Base-by-base conservation (phyloP, 495 filamentous ascomycete species). In the Neurospora tetrasperma region DNA sequence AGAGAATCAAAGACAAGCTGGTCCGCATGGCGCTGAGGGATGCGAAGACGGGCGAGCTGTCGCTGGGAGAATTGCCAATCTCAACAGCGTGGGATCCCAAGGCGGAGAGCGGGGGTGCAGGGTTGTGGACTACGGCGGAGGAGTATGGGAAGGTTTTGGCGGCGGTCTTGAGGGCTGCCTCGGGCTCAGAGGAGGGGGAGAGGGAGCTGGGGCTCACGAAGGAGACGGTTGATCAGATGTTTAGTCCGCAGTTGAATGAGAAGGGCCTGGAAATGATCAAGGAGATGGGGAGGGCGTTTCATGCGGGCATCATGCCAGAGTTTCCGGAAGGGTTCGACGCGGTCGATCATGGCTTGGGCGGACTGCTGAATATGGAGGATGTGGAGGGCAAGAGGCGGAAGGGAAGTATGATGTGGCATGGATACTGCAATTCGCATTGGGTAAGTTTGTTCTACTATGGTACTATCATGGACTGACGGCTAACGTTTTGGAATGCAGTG, bases 71-170 rank as follows among this genome's bases (percentile, higher is more conserved):
- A 11, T 20, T 69, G 23, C 72, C 72, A 18, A 39, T 74, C 1
- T 74, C 75, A 1, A 27, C 54, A 16, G 54, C 54, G 27, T 66
- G 54, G 54, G 72, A 78, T 4, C 77, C 76, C 7, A 70, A 69
- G 39, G 42, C 75, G 41, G 79, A 80, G 35, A 78, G 77, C 66
- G 89, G 88, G 3, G 89, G 89, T 1, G 83, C 82, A 11, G 90
- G 89, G 2, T 44, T 86, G 23, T 89, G 81, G 70, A 80, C 83
- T 6, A 78, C 82, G 0, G 83, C 85, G 6, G 75, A 59, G 16
- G 85, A 86, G 69, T 89, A 85, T 72, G 75, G 82, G 38, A 88
- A 84, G 74, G 75, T 90, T 11, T 77, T 90, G 69, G 82, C 80
- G 20, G 83, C 81, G 20, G 9, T 90, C 54, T 75, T 91, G 44